Percentiles rank a stretch among this genome's conserved stretches.
Conservation (phyloP, 139 green algal genomes). For the Tetraselmis striata region DNA sequence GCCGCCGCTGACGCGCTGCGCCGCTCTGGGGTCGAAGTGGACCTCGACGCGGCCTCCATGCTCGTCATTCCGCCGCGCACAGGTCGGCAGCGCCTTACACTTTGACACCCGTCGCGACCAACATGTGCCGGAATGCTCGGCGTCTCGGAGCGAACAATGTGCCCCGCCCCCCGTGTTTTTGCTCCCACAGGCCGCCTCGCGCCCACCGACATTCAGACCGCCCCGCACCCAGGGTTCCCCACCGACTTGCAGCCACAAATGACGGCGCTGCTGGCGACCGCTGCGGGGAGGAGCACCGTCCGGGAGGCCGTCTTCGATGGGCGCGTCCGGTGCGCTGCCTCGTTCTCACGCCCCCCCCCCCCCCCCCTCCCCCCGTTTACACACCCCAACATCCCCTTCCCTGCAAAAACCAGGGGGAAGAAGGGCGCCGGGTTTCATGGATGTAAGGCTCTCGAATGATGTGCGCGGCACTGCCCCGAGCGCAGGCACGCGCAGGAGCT, state of each 20-base stretch:
- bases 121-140: no score
- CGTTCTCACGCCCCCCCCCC: no score
- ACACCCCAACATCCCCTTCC: no score
- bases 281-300: conserved; percentile 20
- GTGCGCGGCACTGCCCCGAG: no score
- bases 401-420: no score
- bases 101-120: no score
- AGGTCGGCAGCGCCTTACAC: no score
- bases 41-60: not conserved
- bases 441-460: no score
- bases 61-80: not conserved
- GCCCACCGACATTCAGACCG: conserved; percentile 29
- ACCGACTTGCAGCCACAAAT: conserved; percentile 52
- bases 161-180: not conserved
- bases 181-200: conserved; percentile 2
- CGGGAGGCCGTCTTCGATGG: conserved; percentile 50
- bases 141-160: no score
- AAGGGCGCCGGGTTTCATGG: no score
- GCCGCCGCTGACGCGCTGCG: conserved; percentile 32
- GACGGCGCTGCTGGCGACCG: conserved; percentile 30
- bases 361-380: no score
- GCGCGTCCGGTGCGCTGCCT: conserved; percentile 27
- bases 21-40: conserved; percentile 18
- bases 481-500: conserved; percentile 23
- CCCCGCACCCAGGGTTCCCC: conserved; percentile 48